These are phyloP conservation scores for Xylariaceae sp. DNA, from an alignment of 2,329 filamentous ascomycete species.

Conservation along the genomic window DNA sequence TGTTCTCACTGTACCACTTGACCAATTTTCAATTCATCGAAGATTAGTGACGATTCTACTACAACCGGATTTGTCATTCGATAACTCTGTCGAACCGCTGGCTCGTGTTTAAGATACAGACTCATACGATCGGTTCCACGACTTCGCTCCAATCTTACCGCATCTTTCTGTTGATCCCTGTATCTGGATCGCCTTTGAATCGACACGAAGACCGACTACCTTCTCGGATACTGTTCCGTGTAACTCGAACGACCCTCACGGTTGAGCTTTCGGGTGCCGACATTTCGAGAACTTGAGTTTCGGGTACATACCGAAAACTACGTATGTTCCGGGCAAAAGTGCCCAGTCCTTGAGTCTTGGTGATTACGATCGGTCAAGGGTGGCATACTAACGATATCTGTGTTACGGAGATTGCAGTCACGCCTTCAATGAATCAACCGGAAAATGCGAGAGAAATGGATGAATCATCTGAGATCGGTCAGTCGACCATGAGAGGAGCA, in stretches of 20 bases:
- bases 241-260: neutral
- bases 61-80: neutral
- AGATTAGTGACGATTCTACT: slow-evolving; percentile 2
- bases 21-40: neutral
- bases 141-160: slow-evolving; percentile 1
- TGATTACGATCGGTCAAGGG: slow-evolving; percentile 20
- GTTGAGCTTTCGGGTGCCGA: slow-evolving; percentile 19
- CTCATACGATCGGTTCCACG: slow-evolving; percentile 11
- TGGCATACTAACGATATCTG: slow-evolving; percentile 21
- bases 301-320: slow-evolving; percentile 14
- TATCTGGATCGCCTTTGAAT: slow-evolving; percentile 16
- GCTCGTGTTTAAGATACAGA: slow-evolving; percentile 15
- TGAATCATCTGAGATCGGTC: slow-evolving; percentile 37
- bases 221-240: slow-evolving; percentile 4
- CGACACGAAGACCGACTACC: slow-evolving; percentile 3
- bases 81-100: slow-evolving; percentile 1
- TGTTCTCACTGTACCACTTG: slow-evolving; percentile 8
- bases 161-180: slow-evolving; percentile 1
- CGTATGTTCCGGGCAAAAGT: slow-evolving; percentile 24
- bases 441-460: slow-evolving; percentile 53
- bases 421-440: slow-evolving; percentile 48
- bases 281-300: slow-evolving; percentile 18
- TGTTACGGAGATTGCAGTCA: slow-evolving; percentile 28
- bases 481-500: slow-evolving; percentile 50
- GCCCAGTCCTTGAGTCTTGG: slow-evolving; percentile 13